Base-by-base conservation (phyloP, 805 yeast genomes). In the Starmera dryadoides region DNA sequence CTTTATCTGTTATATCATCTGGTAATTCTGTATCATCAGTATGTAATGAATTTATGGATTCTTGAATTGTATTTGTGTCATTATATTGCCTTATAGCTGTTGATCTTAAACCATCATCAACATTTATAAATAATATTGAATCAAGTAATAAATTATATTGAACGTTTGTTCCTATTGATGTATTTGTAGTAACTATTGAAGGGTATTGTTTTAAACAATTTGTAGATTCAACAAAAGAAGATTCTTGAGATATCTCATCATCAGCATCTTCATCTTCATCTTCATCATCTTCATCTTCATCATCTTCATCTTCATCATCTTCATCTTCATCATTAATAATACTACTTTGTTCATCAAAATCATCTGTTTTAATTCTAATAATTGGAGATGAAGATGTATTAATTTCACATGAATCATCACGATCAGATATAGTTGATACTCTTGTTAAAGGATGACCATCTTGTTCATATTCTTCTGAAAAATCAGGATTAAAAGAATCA, bases 21-120 rank as follows among this genome's bases (percentile, higher is more conserved):
- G 15, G 12, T 16, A 16, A 19, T 7, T 30, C 32, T 9, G 17
- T 7, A 3, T 32, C 34, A 3, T 20, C 15, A 9, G n/a, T n/a
- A 32, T 32, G 14, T 14, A 14, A 12, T 32, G 34, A n/a, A 4
- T 19, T 20, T 16, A 16, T 11, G 12, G 19, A 16, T 3, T 19
- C 10, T 17, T 30, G 32, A 14, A 21, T 21, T 17, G 34, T 19
- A 10, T 14, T 6, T 12, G 15, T 10, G 19, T 32, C 34, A 19
- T 23, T 6, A 14, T 46, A 35, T 30, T 54, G 59, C 14, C 56
- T 37, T 6, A 54, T 51, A 6, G 57, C 59, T 1, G 56, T 49
- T 28, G 38, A 46, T 4, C 44, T 37, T 18, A 44, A 46, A 12
- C 47, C 48, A 8, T 48, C 42, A 15, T 46, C 44, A 11, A 46